Conservation (phyloP, 768 basidiomycete genomes). For the Nevesoporus exiguus region DNA sequence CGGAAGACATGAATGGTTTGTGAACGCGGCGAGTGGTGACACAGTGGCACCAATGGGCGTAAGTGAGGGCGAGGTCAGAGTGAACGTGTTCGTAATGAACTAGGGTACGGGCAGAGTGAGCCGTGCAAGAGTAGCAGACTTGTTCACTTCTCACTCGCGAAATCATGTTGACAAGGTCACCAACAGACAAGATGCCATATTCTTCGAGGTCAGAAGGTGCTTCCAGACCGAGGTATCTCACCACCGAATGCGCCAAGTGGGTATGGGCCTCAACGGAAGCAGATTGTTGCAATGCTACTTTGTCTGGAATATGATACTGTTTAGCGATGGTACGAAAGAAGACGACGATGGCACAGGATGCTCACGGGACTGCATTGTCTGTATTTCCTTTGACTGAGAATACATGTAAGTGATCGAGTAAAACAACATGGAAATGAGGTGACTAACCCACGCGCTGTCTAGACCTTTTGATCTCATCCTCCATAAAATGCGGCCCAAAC, state of each 20-base stretch:
- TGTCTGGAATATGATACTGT: conserved; percentile 41
- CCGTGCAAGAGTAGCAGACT: background rate
- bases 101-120: conserved; percentile 29
- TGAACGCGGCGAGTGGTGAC: conserved; percentile 72
- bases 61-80: conserved; percentile 73
- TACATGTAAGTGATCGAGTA: background rate
- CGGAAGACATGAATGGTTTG: conserved; percentile 86
- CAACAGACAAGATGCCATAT: conserved; percentile 54
- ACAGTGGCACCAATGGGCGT: conserved; percentile 82
- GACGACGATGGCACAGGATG: conserved; percentile 6
- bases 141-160: conserved; percentile 52
- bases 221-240: conserved; percentile 62
- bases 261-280: conserved; percentile 55
- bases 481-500: conserved; percentile 76
- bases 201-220: conserved; percentile 56
- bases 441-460: conserved; percentile 55
- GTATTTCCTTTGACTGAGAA: conserved; percentile 57
- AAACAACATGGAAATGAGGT: background rate
- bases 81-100: conserved; percentile 92
- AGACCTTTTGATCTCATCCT: conserved; percentile 51
- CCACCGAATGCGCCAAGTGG: conserved; percentile 69
- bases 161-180: conserved; percentile 65
- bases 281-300: conserved; percentile 45
- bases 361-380: conserved; percentile 75
- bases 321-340: background rate